These are phyloP conservation scores for Ascocoryne sarcoides DNA, from an alignment of 2,329 filamentous ascomycete genomes.

Conservation along the genomic window DNA sequence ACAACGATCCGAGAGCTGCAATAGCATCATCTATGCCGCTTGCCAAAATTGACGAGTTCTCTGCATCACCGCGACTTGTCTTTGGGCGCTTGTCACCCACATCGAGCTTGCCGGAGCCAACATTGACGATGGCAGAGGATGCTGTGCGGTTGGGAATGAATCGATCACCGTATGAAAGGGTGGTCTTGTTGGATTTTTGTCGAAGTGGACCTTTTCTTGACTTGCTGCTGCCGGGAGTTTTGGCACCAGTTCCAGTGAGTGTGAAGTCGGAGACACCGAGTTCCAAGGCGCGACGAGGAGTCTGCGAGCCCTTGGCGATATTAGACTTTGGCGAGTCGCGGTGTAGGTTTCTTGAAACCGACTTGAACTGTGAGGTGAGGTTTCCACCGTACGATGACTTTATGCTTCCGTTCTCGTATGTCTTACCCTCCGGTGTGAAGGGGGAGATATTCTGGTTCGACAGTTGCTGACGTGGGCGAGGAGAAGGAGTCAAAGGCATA, in stretches of 20 bases:
- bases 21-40: conserved; percentile 65
- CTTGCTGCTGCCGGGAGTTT: conserved; percentile 50
- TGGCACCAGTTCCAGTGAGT: conserved; percentile 72
- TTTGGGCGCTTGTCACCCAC: conserved; percentile 62
- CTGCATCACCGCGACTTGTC: conserved; percentile 54
- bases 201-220: conserved; percentile 45
- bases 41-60: conserved; percentile 68
- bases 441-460: conserved; percentile 58
- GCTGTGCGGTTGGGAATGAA: conserved; percentile 93
- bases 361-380: conserved; percentile 70
- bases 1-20: conserved; percentile 71
- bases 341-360: conserved; percentile 54
- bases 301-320: conserved; percentile 67
- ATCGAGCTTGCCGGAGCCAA: conserved; percentile 76
- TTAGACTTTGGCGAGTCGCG: conserved; percentile 95
- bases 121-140: conserved; percentile 79
- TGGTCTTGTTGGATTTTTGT: conserved; percentile 61
- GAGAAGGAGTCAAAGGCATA: conserved; percentile 89
- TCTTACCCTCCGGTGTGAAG: conserved; percentile 61
- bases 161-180: conserved; percentile 73
- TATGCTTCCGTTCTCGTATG: conserved; percentile 45
- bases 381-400: conserved; percentile 71
- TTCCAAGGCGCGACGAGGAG: conserved; percentile 76
- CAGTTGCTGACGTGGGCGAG: conserved; percentile 51
- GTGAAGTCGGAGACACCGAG: conserved; percentile 89